phyloP scores from a whole-genome alignment of 306 rosid species.

The Vigna trinervia region DNA sequence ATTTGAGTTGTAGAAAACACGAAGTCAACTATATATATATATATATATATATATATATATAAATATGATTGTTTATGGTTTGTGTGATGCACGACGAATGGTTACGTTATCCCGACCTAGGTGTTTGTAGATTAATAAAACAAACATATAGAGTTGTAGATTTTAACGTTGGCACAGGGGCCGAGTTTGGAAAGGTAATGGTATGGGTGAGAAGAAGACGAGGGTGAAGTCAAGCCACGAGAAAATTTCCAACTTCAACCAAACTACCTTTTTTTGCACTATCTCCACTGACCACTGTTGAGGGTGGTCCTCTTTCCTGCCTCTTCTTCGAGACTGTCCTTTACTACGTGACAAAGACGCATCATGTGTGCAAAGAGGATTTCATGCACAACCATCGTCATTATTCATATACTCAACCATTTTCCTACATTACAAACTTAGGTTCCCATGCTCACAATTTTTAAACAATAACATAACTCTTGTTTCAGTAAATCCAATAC shows the following conservation, averaged over 20 bases:
- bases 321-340: constrained; percentile 21
- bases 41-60: too few relatives aligned
- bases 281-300: not conserved
- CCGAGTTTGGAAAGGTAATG: constrained; percentile 20
- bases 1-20: not conserved
- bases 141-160: not conserved
- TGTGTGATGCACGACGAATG: not conserved
- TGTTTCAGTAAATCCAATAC: too few relatives aligned
- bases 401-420: constrained; percentile 9
- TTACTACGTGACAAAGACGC: constrained; percentile 46
- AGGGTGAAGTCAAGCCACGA: constrained; percentile 29
- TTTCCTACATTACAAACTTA: constrained; percentile 26
- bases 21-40: not conserved
- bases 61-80: not conserved
- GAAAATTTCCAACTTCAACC: constrained; percentile 34
- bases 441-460: not conserved
- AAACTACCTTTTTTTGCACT: not conserved
- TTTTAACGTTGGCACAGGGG: not conserved
- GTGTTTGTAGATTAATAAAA: not conserved
- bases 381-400: constrained; percentile 21
- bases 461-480: too few relatives aligned
- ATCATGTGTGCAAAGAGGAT: constrained; percentile 41
- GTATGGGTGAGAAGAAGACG: constrained; percentile 36
- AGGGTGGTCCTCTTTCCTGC: constrained; percentile 44
- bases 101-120: not conserved